A percentile compares a stretch with the other conserved stretches of the same genome.
Evolutionary conservation across 1,139 yeast species (phyloP).

Genomic region (Pichia sp.): DNA sequence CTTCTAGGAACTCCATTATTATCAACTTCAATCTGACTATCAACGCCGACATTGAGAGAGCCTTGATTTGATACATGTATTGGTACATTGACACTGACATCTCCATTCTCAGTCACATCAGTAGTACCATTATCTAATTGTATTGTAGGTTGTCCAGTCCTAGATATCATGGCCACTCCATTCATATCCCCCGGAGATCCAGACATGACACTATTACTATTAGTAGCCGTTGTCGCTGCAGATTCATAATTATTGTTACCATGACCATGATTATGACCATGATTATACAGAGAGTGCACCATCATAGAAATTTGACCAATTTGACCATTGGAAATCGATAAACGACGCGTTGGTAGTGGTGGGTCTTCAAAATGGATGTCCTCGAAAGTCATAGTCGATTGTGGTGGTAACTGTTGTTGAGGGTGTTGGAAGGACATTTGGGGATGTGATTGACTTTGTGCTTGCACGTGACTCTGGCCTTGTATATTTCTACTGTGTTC

Average conservation of each 20-base stretch:
- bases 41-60: too few species aligned
- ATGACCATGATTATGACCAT: not conserved
- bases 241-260: not conserved
- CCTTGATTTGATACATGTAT: too few species aligned
- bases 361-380: not conserved
- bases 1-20: conserved; percentile 40
- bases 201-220: not conserved
- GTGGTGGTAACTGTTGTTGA: not conserved
- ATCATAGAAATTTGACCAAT: conserved; percentile 51
- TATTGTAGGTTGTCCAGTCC: too few species aligned
- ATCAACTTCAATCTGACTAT: conserved; percentile 19
- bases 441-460: not conserved
- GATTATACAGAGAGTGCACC: conserved; percentile 15
- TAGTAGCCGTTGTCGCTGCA: conserved; percentile 1
- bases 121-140: too few species aligned
- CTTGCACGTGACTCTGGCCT: not conserved
- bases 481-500: not conserved
- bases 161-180: too few species aligned
- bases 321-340: conserved; percentile 75
- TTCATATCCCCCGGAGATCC: too few species aligned
- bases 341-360: conserved; percentile 40
- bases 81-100: too few species aligned
- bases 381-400: conserved; percentile 2
- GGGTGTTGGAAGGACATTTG: not conserved
- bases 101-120: too few species aligned